Evolutionary conservation across 2,329 filamentous ascomycete genomes (phyloP).

Genomic region (Magnaporthiopsis poae): DNA sequence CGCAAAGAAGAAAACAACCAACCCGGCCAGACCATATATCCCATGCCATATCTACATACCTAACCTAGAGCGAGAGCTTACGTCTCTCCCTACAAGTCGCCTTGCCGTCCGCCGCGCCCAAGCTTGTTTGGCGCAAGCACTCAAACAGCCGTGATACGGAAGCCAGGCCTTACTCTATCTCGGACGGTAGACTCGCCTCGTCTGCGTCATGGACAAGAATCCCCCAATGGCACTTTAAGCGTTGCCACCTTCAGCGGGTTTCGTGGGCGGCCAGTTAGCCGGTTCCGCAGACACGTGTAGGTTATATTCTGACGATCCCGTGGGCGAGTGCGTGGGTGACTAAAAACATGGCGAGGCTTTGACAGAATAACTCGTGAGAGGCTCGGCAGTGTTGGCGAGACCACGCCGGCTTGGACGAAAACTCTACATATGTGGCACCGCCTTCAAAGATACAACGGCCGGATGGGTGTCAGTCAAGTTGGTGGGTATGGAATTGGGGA

Average conservation of each 20-base stretch:
- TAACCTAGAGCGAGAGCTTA: neutral
- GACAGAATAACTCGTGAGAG: neutral
- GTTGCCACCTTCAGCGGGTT: neutral
- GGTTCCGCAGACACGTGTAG: neutral
- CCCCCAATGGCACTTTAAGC: neutral
- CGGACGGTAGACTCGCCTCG: neutral
- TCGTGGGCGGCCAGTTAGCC: neutral
- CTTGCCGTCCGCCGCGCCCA: no score
- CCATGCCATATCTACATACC: neutral
- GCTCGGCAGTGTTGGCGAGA: neutral
- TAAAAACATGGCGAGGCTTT: neutral
- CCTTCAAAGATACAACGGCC: neutral
- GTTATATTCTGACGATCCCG: neutral
- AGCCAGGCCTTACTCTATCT: neutral
- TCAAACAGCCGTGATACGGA: neutral
- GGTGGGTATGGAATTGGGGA: neutral
- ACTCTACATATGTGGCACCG: neutral
- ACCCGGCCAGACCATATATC: neutral
- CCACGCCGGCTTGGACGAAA: neutral
- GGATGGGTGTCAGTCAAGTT: neutral
- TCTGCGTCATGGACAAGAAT: neutral
- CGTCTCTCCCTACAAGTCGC: neutral
- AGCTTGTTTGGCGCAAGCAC: neutral
- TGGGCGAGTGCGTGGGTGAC: neutral
- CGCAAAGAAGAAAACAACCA: no score